Evolutionary conservation across 2,329 filamentous ascomycete genomes (phyloP).

Genomic region (Claviceps humidiphila): DNA sequence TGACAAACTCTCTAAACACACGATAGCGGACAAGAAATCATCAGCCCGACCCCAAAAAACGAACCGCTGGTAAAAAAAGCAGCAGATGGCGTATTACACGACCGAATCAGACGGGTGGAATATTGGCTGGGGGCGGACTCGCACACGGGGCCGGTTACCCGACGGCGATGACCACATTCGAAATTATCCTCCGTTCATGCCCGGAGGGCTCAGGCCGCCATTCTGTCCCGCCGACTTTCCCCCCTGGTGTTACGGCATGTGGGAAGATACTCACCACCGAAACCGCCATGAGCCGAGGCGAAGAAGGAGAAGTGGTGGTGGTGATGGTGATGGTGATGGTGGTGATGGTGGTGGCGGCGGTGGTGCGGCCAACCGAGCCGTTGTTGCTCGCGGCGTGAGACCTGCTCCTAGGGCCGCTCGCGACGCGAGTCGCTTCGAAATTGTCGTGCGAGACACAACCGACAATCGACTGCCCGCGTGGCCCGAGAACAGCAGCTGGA

Average conservation of each 20-base stretch:
- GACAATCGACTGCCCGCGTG: constrained; percentile 1
- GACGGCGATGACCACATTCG: background rate
- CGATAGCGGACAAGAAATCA: background rate
- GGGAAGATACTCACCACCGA: background rate
- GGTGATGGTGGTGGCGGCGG: background rate
- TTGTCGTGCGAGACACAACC: background rate
- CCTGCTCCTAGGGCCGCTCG: background rate
- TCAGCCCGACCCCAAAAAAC: background rate
- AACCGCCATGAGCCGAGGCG: background rate
- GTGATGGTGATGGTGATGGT: background rate
- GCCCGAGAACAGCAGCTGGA: background rate
- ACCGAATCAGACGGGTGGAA: background rate
- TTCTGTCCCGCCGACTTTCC: background rate
- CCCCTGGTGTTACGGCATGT: background rate
- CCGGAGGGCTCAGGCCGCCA: background rate
- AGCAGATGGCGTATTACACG: background rate
- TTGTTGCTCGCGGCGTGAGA: background rate
- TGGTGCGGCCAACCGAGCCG: background rate
- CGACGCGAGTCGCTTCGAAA: background rate
- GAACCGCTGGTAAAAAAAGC: background rate
- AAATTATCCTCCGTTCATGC: background rate
- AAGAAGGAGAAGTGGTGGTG: background rate
- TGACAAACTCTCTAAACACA: no score
- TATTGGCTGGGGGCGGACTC: background rate
- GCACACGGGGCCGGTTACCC: background rate